These are phyloP conservation scores for Hyaloperonospora brassicae DNA, from an alignment of 352 stramenopile genomes.

Conservation along the genomic window DNA sequence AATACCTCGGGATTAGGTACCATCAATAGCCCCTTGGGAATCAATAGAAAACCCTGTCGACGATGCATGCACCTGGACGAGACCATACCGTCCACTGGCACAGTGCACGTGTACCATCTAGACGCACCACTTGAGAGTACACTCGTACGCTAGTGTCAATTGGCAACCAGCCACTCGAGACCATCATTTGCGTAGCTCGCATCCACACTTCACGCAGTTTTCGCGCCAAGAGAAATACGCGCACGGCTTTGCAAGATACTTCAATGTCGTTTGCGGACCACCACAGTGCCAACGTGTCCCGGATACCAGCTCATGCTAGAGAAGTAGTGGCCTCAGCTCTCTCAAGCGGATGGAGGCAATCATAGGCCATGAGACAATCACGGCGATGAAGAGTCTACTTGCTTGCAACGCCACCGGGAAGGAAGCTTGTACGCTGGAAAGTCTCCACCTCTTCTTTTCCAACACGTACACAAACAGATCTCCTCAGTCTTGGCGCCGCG, in stretches of 20 bases:
- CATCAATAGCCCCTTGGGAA: conserved; percentile 51
- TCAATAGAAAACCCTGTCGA: conserved; percentile 66
- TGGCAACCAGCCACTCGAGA: too few species aligned
- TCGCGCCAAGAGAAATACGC: conserved; percentile 50
- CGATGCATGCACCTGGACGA: conserved; percentile 63
- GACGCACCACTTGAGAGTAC: conserved; percentile 29
- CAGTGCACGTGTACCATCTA: conserved; percentile 16
- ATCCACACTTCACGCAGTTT: conserved; percentile 45
- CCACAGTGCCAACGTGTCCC: conserved; percentile 38
- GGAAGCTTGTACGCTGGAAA: too few species aligned
- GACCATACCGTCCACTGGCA: conserved; percentile 57
- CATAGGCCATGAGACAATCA: too few species aligned
- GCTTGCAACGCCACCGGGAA: too few species aligned
- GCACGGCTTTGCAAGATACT: too few species aligned
- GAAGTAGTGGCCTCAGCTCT: too few species aligned
- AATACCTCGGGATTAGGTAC: conserved; percentile 70
- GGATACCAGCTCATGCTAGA: conserved; percentile 28
- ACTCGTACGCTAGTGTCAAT: conserved; percentile 51
- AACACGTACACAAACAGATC: conserved; percentile 78
- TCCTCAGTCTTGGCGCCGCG: conserved; percentile 68
- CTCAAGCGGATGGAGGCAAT: too few species aligned
- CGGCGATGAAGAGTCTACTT: too few species aligned
- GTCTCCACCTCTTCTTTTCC: conserved; percentile 72
- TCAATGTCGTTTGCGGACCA: conserved; percentile 58
- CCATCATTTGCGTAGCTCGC: conserved; percentile 28